phyloP scores from a whole-genome alignment of 768 basidiomycete species.

The Trametes coccinea region DNA sequence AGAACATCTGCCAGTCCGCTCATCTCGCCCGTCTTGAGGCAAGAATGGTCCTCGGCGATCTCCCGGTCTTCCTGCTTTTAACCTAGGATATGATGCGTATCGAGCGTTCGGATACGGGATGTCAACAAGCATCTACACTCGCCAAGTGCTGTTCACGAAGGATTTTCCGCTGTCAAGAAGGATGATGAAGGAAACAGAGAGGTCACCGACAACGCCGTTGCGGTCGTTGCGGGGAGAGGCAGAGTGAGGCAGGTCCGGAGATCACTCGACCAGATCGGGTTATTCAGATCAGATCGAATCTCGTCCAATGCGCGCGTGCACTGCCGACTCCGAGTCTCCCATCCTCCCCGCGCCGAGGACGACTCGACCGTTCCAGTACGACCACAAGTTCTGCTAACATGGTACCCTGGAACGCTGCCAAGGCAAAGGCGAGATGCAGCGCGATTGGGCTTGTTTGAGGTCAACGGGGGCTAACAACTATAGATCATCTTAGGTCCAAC shows the following conservation, averaged over 20 bases:
- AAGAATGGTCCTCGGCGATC: too few relatives aligned
- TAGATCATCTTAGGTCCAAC: conserved; percentile 42
- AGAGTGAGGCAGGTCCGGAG: neutral
- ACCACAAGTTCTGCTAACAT: conserved; percentile 29
- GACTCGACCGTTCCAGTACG: neutral
- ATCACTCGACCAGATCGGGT: neutral
- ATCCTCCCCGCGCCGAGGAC: neutral
- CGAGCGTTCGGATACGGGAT: neutral
- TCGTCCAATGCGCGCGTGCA: neutral
- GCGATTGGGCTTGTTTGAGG: neutral
- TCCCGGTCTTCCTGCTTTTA: too few relatives aligned
- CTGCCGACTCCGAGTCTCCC: neutral
- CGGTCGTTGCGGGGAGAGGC: too few relatives aligned
- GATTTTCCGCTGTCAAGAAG: neutral
- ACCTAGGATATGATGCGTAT: neutral
- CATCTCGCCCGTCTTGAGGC: too few relatives aligned
- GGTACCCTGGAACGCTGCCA: conserved; percentile 61
- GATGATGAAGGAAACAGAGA: neutral
- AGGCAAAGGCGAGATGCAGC: conserved; percentile 49
- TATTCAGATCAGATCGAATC: conserved; percentile 9
- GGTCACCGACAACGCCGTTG: too few relatives aligned
- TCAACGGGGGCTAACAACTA: neutral
- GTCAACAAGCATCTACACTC: too few relatives aligned
- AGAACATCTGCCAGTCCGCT: too few relatives aligned
- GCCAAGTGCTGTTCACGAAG: too few relatives aligned